Conservation (phyloP, 1,284 basidiomycete genomes). For the Pholiota adiposa region DNA sequence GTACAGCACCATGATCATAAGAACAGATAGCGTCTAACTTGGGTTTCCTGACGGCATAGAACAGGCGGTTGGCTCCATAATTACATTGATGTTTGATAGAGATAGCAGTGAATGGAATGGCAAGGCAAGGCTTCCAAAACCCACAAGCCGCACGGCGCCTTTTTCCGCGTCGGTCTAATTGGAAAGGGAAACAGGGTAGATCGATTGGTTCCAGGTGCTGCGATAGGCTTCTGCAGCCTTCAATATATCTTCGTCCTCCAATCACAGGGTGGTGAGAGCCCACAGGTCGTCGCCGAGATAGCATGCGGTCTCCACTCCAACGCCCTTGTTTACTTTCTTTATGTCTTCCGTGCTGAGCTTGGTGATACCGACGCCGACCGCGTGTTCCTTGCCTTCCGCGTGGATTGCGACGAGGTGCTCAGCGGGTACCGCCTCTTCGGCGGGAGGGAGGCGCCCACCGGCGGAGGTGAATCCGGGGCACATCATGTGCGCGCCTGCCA, state of each 20-base stretch:
- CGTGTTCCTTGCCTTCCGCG: constrained; percentile 96
- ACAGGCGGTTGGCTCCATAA: constrained; percentile 12
- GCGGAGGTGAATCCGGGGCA: constrained; percentile 94
- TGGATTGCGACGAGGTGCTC: constrained; percentile 84
- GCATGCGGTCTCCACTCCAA: constrained; percentile 87
- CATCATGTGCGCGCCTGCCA: constrained; percentile 96
- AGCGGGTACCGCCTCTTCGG: constrained; percentile 68
- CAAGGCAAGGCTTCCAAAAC: not conserved
- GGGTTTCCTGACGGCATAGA: constrained; percentile 14
- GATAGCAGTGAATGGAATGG: not conserved
- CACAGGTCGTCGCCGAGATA: constrained; percentile 93
- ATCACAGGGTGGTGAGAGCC: constrained; percentile 73
- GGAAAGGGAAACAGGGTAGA: constrained; percentile 3
- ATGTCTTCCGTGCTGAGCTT: constrained; percentile 91
- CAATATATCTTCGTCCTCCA: constrained; percentile 4
- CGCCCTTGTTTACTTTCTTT: constrained; percentile 85
- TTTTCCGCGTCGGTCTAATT: constrained; percentile 11
- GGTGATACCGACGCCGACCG: constrained; percentile 87
- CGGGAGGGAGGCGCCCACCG: constrained; percentile 87
- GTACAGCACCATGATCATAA: constrained; percentile 18
- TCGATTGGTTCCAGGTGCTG: not conserved
- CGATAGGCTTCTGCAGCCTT: not conserved
- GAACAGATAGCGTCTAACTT: constrained; percentile 16
- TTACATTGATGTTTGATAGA: constrained; percentile 6
- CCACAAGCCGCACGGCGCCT: not conserved